Percentiles rank a stretch among this genome's conserved stretches.
phyloP scores from a whole-genome alignment of 371 early-diverging fungal species.

The Actinomortierella wolfii region DNA sequence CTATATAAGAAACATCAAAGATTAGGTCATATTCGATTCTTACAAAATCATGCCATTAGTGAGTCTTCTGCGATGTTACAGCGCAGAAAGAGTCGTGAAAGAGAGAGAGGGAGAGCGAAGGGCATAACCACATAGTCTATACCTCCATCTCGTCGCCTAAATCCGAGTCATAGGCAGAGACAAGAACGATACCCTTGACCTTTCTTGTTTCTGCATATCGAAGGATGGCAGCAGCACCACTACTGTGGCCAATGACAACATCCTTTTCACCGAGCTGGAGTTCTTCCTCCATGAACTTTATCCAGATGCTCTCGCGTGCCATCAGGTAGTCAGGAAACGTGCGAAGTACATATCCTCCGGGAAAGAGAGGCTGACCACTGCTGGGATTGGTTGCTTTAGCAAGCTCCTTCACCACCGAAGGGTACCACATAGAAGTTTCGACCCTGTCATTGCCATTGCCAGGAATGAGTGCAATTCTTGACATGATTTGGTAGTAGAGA shows the following conservation, averaged over 20 bases:
- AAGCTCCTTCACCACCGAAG: constrained; percentile 27
- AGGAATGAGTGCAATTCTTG: constrained; percentile 42
- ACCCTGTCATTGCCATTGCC: constrained; percentile 45
- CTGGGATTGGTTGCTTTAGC: constrained; percentile 13
- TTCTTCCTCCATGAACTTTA: constrained; percentile 37
- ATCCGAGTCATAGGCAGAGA: constrained; percentile 46
- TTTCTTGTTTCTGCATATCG: constrained; percentile 35
- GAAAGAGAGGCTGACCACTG: constrained; percentile 23
- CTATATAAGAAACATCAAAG: neutral
- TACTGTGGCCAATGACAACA: constrained; percentile 46
- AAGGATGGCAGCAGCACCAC: constrained; percentile 33
- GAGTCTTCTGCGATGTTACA: neutral
- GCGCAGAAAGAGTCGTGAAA: neutral
- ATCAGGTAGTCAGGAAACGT: constrained; percentile 43
- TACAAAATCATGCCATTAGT: neutral
- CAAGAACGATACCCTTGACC: constrained; percentile 46
- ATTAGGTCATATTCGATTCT: neutral
- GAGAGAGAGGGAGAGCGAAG: neutral
- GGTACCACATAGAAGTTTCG: constrained; percentile 46
- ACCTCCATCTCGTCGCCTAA: constrained; percentile 41
- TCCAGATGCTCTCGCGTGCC: constrained; percentile 45
- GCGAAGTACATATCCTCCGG: constrained; percentile 30
- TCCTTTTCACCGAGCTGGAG: constrained; percentile 31
- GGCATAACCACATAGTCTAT: no score
- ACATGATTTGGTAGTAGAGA: constrained; percentile 10